Evolutionary conservation across 495 filamentous ascomycete species (phyloP), one percentile per base, ranked within the genome.

Genomic region (Penicillium mononematosum): DNA sequence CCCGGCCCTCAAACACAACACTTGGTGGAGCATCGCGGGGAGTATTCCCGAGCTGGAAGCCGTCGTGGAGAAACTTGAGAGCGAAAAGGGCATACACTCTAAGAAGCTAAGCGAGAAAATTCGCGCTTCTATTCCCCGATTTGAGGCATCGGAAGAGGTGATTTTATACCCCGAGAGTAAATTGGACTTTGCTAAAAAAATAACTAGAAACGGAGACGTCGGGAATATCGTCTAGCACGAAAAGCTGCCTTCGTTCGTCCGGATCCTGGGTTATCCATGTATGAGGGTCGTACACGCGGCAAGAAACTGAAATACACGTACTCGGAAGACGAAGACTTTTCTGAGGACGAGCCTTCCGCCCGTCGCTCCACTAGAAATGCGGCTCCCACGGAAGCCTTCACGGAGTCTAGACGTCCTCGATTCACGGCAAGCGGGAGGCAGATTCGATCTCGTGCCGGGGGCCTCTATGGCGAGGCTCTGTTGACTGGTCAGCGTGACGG

Each of bases 221-320:
- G 94, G 31, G 95, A 98, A 65, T 97, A 98, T 64, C 87, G 94
- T 24, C 80, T 89, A 66, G 81, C 83, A 55, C 88, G 90, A 53
- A 95, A 96, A 68, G 89, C 90, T 46, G 86, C 88, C 54, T 98
- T 98, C 72, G 80, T 85, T 50, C 87, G 93, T 14, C 91, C 92
- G 4, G 92, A 96, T 61, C 87, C 88, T 25, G 92, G 91, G 4
- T 92, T 92, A 72, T 96, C 91, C 14, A 78, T 94, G 50, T 98
- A 98, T 71, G 94, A 98, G 76, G 95, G 95, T 38, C 90, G 94
- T 43, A 98, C 95, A 0, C 84, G 94, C 50, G 94, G 94, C 41
- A 98, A 98, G 75, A 87, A 92, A 44, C 87, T 96, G 71, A 95
- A 89, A 68, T 98, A 98, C 60, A 97, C 92, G 0, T 98, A 89